A percentile compares a stretch with the other conserved stretches of the same genome.
Conservation (phyloP, 306 rosid genomes). For the Fragaria ananassa region DNA sequence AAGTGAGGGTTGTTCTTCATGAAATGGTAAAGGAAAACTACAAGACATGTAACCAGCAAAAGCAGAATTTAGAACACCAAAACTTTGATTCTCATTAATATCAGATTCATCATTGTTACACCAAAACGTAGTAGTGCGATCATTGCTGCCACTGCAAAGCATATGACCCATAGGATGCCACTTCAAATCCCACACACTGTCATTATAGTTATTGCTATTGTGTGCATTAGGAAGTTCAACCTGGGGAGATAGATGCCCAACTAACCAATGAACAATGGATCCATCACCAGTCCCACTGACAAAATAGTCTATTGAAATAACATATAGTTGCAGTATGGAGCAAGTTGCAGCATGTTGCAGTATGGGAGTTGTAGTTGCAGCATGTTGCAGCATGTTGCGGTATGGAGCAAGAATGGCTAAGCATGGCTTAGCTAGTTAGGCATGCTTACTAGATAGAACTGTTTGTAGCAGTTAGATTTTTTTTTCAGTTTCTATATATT, state of each 20-base stretch:
- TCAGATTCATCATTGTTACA: constrained; percentile 71
- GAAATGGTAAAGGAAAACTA: too few relatives aligned
- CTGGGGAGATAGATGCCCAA: constrained; percentile 88
- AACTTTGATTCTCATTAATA: constrained; percentile 45
- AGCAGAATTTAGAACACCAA: constrained; percentile 65
- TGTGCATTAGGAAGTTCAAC: constrained; percentile 79
- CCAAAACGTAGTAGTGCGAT: constrained; percentile 74
- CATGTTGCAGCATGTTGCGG: too few relatives aligned
- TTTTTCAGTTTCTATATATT: too few relatives aligned
- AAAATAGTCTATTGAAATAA: too few relatives aligned
- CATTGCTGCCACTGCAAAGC: constrained; percentile 99
- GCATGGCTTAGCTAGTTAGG: too few relatives aligned
- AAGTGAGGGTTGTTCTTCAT: too few relatives aligned
- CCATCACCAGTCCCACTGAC: constrained; percentile 95
- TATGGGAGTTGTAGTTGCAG: too few relatives aligned
- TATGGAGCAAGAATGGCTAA: too few relatives aligned
- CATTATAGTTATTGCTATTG: constrained; percentile 25
- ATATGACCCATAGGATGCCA: constrained; percentile 99
- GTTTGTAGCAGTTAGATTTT: too few relatives aligned
- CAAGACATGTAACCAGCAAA: constrained; percentile 6
- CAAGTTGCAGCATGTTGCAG: too few relatives aligned
- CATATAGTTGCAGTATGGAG: too few relatives aligned
- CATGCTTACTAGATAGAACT: too few relatives aligned
- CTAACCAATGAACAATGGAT: constrained; percentile 95
- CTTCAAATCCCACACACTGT: constrained; percentile 92